Evolutionary conservation across 352 stramenopile species (phyloP).

Genomic region (Phytophthora tentaculata): DNA sequence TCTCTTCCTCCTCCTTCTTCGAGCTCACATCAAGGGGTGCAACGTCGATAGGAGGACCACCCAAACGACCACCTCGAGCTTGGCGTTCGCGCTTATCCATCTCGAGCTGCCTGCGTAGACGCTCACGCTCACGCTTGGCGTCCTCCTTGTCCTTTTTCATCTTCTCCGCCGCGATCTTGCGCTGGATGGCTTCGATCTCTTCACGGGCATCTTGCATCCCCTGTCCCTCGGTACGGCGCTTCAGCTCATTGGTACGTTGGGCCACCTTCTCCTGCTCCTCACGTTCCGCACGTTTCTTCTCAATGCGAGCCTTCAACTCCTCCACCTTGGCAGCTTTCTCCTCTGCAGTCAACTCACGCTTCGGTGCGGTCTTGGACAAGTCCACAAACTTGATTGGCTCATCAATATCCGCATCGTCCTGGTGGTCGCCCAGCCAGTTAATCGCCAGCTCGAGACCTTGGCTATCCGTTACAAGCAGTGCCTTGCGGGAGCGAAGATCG

Average conservation of each 20-base stretch:
- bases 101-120: slow-evolving; percentile 88
- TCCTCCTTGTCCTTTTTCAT: slow-evolving; percentile 91
- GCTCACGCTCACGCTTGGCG: slow-evolving; percentile 88
- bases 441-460: slow-evolving; percentile 79
- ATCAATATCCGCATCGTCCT: slow-evolving; percentile 91
- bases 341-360: slow-evolving; percentile 76
- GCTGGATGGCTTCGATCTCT: slow-evolving; percentile 84
- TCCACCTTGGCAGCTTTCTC: slow-evolving; percentile 90
- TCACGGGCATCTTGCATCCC: slow-evolving; percentile 79
- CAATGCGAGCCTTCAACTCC: slow-evolving; percentile 83
- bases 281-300: slow-evolving; percentile 75
- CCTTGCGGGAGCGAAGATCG: slow-evolving; percentile 82
- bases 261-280: slow-evolving; percentile 83
- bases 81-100: slow-evolving; percentile 92
- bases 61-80: slow-evolving; percentile 81
- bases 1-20: slow-evolving; percentile 31
- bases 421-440: slow-evolving; percentile 89
- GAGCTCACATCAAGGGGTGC: slow-evolving; percentile 36
- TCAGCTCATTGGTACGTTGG: slow-evolving; percentile 74
- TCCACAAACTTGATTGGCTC: slow-evolving; percentile 89
- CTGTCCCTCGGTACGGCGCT: slow-evolving; percentile 75
- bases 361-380: slow-evolving; percentile 47
- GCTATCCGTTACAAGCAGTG: slow-evolving; percentile 81
- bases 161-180: slow-evolving; percentile 80
- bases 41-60: slow-evolving; percentile 70